Evolutionary conservation across 2,329 filamentous ascomycete species (phyloP).

Genomic region (Clathrospora elynae): DNA sequence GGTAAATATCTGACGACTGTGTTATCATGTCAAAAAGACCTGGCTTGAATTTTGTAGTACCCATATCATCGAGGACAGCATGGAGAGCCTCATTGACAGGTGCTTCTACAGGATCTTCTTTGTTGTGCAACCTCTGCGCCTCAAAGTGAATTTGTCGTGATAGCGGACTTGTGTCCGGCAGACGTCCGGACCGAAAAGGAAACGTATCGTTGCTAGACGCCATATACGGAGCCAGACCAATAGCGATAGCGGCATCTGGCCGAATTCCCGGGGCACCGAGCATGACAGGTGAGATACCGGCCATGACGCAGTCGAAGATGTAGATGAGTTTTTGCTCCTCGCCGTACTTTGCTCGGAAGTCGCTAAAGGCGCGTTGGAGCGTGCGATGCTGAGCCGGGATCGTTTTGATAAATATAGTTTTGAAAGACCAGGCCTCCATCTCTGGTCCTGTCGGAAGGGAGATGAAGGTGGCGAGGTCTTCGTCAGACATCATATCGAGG

Average conservation of each 20-base stretch:
- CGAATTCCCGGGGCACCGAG: conserved; percentile 48
- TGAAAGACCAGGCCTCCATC: conserved; percentile 43
- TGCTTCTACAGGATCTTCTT: conserved; percentile 16
- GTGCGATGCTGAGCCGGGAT: conserved; percentile 44
- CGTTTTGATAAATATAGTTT: conserved; percentile 42
- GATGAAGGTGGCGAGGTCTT: conserved; percentile 29
- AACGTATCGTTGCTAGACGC: conserved; percentile 19
- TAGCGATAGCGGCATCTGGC: conserved; percentile 47
- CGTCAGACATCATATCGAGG: conserved; percentile 13
- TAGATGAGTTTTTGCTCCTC: conserved; percentile 51
- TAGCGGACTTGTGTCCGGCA: conserved; percentile 14
- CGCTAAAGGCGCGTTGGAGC: conserved; percentile 37
- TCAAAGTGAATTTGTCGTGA: conserved; percentile 14
- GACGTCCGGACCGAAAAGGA: conserved; percentile 16
- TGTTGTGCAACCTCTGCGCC: conserved; percentile 7
- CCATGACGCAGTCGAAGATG: conserved; percentile 50
- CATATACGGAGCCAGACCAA: conserved; percentile 41
- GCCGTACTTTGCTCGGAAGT: conserved; percentile 37
- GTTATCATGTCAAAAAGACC: conserved; percentile 29
- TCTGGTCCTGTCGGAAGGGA: conserved; percentile 30
- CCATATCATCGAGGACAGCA: conserved; percentile 12
- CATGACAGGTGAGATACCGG: conserved; percentile 36
- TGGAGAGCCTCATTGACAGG: conserved; percentile 15
- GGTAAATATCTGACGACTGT: conserved; percentile 27
- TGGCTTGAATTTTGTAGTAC: conserved; percentile 3